A percentile compares a stretch with the other conserved stretches of the same genome.
Conservation (phyloP, 164 flowering plant species). For the Annona cherimola region DNA sequence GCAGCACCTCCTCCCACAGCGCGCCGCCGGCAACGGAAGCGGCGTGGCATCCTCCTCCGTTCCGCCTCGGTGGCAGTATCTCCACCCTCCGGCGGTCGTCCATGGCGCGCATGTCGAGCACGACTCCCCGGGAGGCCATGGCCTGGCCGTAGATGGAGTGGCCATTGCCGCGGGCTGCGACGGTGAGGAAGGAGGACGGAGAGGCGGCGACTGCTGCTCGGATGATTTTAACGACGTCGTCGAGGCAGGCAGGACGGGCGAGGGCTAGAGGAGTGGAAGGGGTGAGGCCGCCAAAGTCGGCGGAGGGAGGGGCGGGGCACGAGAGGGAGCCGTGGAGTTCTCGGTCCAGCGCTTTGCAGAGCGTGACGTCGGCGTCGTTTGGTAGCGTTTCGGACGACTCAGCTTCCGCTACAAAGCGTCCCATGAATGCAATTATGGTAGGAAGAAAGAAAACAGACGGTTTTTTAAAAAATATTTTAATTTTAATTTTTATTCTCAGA, state of each 20-base stretch:
- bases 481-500: no score
- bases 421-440: constrained; percentile 57
- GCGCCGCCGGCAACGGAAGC: constrained; percentile 79
- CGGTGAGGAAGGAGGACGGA: constrained; percentile 43
- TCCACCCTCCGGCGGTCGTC: constrained; percentile 4
- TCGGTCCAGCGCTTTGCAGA: constrained; percentile 26
- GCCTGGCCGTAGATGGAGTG: constrained; percentile 96
- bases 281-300: constrained; percentile 73
- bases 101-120: constrained; percentile 62
- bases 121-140: constrained; percentile 63
- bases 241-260: constrained; percentile 48
- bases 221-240: constrained; percentile 36
- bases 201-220: constrained; percentile 35
- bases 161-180: constrained; percentile 87
- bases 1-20: constrained; percentile 72
- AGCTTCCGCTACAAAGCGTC: constrained; percentile 36
- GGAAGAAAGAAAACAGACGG: background rate
- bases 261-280: constrained; percentile 45
- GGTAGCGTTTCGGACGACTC: constrained; percentile 26
- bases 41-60: background rate
- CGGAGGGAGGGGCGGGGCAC: constrained; percentile 22
- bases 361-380: constrained; percentile 13
- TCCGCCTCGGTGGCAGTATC: background rate
- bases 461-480: no score
- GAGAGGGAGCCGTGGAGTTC: constrained; percentile 29